Conservation (phyloP, 1,284 basidiomycete genomes). For the Cryptococcus hybrid region DNA sequence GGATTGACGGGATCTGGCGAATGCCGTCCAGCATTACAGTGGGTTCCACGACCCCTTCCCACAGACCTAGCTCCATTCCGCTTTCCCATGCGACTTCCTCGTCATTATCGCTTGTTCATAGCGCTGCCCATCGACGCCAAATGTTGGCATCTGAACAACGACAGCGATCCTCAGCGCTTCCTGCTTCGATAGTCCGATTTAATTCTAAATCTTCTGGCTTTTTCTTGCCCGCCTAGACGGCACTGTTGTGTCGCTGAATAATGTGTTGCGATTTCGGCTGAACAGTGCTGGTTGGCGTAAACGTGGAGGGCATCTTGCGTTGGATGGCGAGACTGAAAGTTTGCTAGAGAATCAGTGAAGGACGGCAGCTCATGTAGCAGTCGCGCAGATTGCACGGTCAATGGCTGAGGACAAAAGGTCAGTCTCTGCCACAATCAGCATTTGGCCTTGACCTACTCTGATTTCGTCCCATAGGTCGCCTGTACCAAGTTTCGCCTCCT, state of each 20-base stretch:
- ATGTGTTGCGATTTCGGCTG: too few relatives aligned
- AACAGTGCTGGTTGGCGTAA: too few relatives aligned
- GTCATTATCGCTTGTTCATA: constrained; percentile 14
- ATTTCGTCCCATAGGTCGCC: background rate
- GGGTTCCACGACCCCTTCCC: constrained; percentile 27
- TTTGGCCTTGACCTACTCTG: background rate
- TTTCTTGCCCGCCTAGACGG: too few relatives aligned
- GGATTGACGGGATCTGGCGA: too few relatives aligned
- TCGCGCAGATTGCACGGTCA: background rate
- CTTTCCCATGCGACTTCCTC: constrained; percentile 34
- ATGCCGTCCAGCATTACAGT: too few relatives aligned
- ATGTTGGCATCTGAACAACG: constrained; percentile 37
- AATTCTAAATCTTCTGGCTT: constrained; percentile 2
- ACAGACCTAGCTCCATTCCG: constrained; percentile 45
- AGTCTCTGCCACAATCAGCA: too few relatives aligned
- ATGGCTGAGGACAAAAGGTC: background rate
- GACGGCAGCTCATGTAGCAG: background rate
- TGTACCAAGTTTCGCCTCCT: constrained; percentile 5
- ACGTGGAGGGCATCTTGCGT: too few relatives aligned
- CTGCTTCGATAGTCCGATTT: constrained; percentile 13
- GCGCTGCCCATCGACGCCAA: background rate
- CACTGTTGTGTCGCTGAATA: too few relatives aligned
- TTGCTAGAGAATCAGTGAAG: too few relatives aligned
- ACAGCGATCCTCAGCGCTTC: constrained; percentile 35
- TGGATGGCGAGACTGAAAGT: too few relatives aligned